A percentile compares a stretch with the other conserved stretches of the same genome.
Evolutionary conservation across 306 rosid species (phyloP).

Genomic region (Purshia tridentata): DNA sequence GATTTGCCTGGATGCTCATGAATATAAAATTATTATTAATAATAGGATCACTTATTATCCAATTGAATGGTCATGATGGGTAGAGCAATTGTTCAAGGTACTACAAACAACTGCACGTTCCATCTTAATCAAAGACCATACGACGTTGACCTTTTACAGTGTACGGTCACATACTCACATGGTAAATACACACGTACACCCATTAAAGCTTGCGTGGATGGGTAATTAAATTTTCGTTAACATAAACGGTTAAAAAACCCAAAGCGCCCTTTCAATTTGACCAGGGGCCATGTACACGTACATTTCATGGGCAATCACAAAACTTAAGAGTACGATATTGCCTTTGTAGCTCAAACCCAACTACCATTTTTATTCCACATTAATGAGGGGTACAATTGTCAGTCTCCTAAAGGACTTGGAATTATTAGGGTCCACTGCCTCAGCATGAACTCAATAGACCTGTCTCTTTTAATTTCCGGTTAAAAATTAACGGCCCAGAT

Average conservation of each 20-base stretch:
- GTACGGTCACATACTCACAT: constrained; percentile 41
- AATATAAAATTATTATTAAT: constrained; percentile 14
- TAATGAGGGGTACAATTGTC: constrained; percentile 35
- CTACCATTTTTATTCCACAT: too few relatives aligned
- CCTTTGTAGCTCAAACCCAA: background rate
- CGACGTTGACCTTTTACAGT: constrained; percentile 26
- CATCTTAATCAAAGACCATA: constrained; percentile 43
- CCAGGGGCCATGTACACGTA: background rate
- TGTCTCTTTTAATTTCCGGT: constrained; percentile 40
- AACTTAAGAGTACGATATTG: constrained; percentile 22
- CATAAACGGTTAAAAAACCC: background rate
- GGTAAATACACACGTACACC: constrained; percentile 13
- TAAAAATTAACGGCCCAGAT: constrained; percentile 30
- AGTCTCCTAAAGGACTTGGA: constrained; percentile 32
- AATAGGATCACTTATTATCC: constrained; percentile 21
- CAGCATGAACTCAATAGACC: constrained; percentile 43
- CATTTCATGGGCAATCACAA: background rate
- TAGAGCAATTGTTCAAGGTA: constrained; percentile 27
- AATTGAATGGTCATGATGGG: constrained; percentile 31
- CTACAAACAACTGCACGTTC: constrained; percentile 43
- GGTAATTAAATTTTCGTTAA: background rate
- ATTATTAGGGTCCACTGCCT: constrained; percentile 41
- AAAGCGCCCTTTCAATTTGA: background rate
- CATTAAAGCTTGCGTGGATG: background rate
- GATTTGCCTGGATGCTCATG: too few relatives aligned